Base-by-base conservation (phyloP, 2,329 filamentous ascomycete genomes). In the Pyrenochaeta sp. region DNA sequence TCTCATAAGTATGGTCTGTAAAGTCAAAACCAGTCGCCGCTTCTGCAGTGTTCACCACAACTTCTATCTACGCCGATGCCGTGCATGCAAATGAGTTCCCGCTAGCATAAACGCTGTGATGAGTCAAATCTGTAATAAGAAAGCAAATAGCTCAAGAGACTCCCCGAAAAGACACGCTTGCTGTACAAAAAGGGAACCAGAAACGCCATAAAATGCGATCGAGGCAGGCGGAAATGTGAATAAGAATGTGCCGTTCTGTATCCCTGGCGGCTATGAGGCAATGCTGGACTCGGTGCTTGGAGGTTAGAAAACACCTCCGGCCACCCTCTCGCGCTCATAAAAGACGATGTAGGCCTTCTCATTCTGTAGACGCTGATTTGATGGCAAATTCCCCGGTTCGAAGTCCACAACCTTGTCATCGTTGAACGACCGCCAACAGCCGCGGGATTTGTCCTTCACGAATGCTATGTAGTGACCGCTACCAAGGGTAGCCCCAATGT, bases 381-480 rank as follows among this genome's bases (percentile, higher is more conserved):
- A 61, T 9, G 79, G 75, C 42, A 85, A 66, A 53, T 81, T 80
- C 5, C 79, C 80, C 0, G 87, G 87, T 64, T 86, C 82, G 58
- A 89, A 86, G 60, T 89, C 86, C 2, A 73, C 79, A 12, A 83
- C 79, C 53, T 68, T 65, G 28, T 76, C 72, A 40, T 90, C 87
- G 64, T 90, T 88, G 64, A 86, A 89, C 46, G 82, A 82, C 30
- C 86, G 79, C 87, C 87, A 90, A 58, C 82, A 83, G 27, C 82
- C 81, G 28, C 85, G 80, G 32, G 81, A 75, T 42, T 73, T 74
- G 58, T 84, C 82, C 54, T 78, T 80, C 44, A 80, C 79, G 28
- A 90, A 88, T 3, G 88, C 85, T 52, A 90, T 89, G 75, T 97
- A 97, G 77, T 97, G 93, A 0, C 93, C 93, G 50, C 86, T 86